These are phyloP conservation scores for Populus nigra DNA, from an alignment of 345 rosid genomes.

Conservation along the genomic window DNA sequence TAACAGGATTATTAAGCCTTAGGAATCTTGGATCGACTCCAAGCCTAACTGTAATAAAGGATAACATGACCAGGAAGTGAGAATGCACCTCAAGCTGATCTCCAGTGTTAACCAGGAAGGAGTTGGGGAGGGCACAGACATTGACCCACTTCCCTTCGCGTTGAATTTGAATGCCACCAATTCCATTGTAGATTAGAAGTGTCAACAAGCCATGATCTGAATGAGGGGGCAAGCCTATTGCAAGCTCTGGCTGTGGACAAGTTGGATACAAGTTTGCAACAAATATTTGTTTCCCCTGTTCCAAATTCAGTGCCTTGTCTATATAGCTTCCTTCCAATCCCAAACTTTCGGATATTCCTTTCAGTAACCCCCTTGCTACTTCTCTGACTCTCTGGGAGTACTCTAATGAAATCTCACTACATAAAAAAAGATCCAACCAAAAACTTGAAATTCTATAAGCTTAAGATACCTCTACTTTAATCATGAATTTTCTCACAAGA, in stretches of 20 bases:
- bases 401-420: constrained; percentile 35
- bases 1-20: background rate
- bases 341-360: constrained; percentile 51
- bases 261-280: constrained; percentile 48
- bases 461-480: no score
- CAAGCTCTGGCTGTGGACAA: constrained; percentile 55
- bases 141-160: constrained; percentile 51
- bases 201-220: constrained; percentile 58
- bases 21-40: no score
- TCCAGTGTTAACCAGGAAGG: constrained; percentile 46
- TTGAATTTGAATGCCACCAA: constrained; percentile 45
- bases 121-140: constrained; percentile 31
- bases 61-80: background rate
- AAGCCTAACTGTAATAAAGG: no score
- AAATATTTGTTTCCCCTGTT: constrained; percentile 29
- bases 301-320: constrained; percentile 28
- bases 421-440: background rate
- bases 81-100: constrained; percentile 52
- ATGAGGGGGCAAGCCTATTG: constrained; percentile 59
- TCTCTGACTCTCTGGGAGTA: constrained; percentile 31
- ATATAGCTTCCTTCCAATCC: constrained; percentile 38
- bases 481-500: no score
- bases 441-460: no score
- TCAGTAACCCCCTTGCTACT: constrained; percentile 32
- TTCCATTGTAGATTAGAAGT: constrained; percentile 38